Percentiles rank a stretch among this genome's conserved stretches.
Evolutionary conservation across 768 basidiomycete genomes (phyloP).

Genomic region (Pleurotus cornucopiae): DNA sequence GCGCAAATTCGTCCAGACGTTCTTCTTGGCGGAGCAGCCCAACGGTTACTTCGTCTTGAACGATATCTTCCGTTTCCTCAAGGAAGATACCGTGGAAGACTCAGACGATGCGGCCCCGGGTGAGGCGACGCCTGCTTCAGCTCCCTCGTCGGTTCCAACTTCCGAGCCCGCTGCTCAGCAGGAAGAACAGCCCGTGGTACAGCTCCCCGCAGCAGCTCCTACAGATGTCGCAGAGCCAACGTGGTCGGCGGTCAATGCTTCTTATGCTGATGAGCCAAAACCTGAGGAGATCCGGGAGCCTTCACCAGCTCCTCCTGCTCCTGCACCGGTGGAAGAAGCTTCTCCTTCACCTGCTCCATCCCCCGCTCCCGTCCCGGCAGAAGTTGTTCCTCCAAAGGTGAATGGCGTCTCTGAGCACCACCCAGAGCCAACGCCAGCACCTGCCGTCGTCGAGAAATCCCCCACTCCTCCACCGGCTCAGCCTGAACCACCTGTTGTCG

Average conservation of each 20-base stretch:
- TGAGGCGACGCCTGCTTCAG: slow-evolving; percentile 28
- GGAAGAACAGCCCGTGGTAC: not conserved
- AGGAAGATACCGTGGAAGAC: slow-evolving; percentile 83
- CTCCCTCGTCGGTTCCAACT: slow-evolving; percentile 21
- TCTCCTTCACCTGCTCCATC: slow-evolving; percentile 22
- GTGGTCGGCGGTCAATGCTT: slow-evolving; percentile 16
- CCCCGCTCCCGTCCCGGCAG: slow-evolving; percentile 17
- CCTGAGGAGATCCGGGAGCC: slow-evolving; percentile 13
- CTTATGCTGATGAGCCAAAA: slow-evolving; percentile 23
- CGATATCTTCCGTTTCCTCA: slow-evolving; percentile 99
- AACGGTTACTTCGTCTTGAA: slow-evolving; percentile 99
- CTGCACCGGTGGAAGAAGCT: slow-evolving; percentile 26
- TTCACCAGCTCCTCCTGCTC: slow-evolving; percentile 25
- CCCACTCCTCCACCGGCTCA: slow-evolving; percentile 18
- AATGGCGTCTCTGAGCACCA: slow-evolving; percentile 28
- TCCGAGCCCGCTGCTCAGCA: not conserved
- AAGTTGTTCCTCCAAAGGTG: slow-evolving; percentile 17
- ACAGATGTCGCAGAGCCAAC: slow-evolving; percentile 18
- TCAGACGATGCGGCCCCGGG: slow-evolving; percentile 39
- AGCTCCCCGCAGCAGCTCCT: not conserved
- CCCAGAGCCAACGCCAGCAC: slow-evolving; percentile 25
- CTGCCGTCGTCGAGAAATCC: slow-evolving; percentile 19
- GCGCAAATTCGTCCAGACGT: slow-evolving; percentile 99
- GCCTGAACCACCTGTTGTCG: not conserved
- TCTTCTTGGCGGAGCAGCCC: slow-evolving; percentile 99